Percentiles rank a stretch among this genome's conserved stretches.
These are phyloP conservation scores for Trichoderma asperellum DNA, from an alignment of 2,329 filamentous ascomycete genomes.

Conservation along the genomic window DNA sequence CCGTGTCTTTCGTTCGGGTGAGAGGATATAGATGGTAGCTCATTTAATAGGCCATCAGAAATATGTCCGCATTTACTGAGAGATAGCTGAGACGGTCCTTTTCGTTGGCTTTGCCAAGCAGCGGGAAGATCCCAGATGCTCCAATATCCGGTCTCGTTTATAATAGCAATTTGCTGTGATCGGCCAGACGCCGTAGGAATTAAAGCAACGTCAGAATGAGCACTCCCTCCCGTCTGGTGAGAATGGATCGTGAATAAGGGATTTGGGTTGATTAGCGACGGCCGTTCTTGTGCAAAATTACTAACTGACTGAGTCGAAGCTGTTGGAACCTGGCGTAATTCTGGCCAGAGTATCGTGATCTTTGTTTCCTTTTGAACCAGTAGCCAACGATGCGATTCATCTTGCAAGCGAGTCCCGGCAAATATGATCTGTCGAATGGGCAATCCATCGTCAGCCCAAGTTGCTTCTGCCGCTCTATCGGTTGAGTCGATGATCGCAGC, in stretches of 20 bases:
- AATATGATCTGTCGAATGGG: constrained; percentile 58
- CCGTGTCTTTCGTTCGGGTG: constrained; percentile 47
- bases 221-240: constrained; percentile 55
- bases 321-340: constrained; percentile 44
- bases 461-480: constrained; percentile 51
- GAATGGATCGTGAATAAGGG: constrained; percentile 57
- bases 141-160: constrained; percentile 70
- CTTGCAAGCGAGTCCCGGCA: constrained; percentile 45
- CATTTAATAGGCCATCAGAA: constrained; percentile 43
- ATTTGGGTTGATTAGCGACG: constrained; percentile 60
- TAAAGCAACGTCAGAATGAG: constrained; percentile 67
- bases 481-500: constrained; percentile 49
- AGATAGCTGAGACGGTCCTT: constrained; percentile 40
- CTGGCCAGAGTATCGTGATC: constrained; percentile 57
- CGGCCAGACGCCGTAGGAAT: constrained; percentile 54
- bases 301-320: constrained; percentile 11
- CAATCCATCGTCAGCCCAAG: constrained; percentile 58
- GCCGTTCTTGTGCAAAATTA: constrained; percentile 33
- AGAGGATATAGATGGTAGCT: constrained; percentile 39
- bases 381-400: constrained; percentile 52
- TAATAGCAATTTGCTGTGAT: constrained; percentile 65
- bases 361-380: constrained; percentile 57
- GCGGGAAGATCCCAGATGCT: constrained; percentile 64
- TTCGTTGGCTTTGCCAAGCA: constrained; percentile 41
- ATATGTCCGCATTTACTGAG: constrained; percentile 51